Percentiles rank a stretch among this genome's conserved stretches.
Conservation (phyloP, 2,329 filamentous ascomycete genomes). For the Xylariaceae sp. region DNA sequence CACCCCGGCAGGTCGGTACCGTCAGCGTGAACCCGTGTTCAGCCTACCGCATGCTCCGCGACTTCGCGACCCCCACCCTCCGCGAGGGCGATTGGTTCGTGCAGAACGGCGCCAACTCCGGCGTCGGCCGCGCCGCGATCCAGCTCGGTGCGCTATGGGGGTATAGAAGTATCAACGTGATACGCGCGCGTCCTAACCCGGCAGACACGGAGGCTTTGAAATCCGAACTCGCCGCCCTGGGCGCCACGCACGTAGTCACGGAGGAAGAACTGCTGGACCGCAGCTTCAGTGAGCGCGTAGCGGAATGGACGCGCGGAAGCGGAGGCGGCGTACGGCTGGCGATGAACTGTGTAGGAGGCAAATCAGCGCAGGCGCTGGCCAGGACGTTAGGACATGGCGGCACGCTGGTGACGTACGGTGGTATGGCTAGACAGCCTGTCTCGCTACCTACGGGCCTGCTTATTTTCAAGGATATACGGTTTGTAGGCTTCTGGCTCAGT, state of each 20-base stretch:
- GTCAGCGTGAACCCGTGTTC: constrained; percentile 91
- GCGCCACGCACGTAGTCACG: constrained; percentile 52
- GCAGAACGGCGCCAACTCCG: constrained; percentile 94
- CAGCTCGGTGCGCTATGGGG: constrained; percentile 85
- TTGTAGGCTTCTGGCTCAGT: constrained; percentile 93
- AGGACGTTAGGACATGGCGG: constrained; percentile 64
- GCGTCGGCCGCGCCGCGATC: constrained; percentile 85
- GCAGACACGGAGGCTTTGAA: constrained; percentile 58
- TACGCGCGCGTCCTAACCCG: constrained; percentile 63
- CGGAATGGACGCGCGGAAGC: constrained; percentile 63
- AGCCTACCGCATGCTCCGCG: constrained; percentile 85
- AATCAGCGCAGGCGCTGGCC: constrained; percentile 71
- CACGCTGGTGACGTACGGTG: constrained; percentile 87
- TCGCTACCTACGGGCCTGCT: constrained; percentile 73
- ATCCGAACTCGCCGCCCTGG: constrained; percentile 48
- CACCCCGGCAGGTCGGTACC: constrained; percentile 73
- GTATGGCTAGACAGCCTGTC: constrained; percentile 86
- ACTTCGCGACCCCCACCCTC: constrained; percentile 55
- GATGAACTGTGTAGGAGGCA: constrained; percentile 91
- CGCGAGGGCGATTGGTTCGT: constrained; percentile 86
- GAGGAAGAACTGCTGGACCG: constrained; percentile 50
- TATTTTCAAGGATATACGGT: constrained; percentile 88
- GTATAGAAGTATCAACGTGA: constrained; percentile 81
- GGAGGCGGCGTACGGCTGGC: constrained; percentile 69
- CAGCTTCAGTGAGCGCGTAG: constrained; percentile 57